A percentile compares a stretch with the other conserved stretches of the same genome.
phyloP scores from a whole-genome alignment of 1,139 yeast species.

The Blastobotrys buckinghamii region DNA sequence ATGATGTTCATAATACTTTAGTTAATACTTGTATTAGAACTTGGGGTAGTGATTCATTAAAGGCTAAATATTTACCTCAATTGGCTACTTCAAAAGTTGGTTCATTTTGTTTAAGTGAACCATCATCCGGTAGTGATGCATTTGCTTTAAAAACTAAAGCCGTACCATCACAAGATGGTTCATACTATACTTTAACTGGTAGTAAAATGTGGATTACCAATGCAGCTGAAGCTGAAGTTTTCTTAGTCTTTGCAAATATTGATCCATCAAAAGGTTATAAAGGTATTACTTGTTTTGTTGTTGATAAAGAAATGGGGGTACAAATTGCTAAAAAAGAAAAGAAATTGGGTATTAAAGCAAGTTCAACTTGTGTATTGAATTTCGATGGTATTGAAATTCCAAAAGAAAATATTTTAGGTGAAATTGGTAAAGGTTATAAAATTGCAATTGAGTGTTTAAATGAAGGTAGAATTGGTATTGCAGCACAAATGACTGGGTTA shows the following conservation, averaged over 20 bases:
- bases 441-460: conserved; percentile 41
- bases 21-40: conserved; percentile 39
- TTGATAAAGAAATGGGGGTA: conserved; percentile 38
- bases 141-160: conserved; percentile 39
- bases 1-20: conserved; percentile 42
- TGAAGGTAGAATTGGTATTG: conserved; percentile 44
- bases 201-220: conserved; percentile 44
- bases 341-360: conserved; percentile 41
- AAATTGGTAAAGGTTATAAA: conserved; percentile 42
- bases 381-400: conserved; percentile 41
- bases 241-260: conserved; percentile 38
- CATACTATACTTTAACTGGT: conserved; percentile 35
- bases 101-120: conserved; percentile 39
- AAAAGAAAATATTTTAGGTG: conserved; percentile 39
- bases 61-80: conserved; percentile 37
- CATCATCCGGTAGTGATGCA: conserved; percentile 43
- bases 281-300: conserved; percentile 43
- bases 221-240: conserved; percentile 41
- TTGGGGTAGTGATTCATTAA: conserved; percentile 35
- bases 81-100: conserved; percentile 37
- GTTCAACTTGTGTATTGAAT: conserved; percentile 40
- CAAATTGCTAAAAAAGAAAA: conserved; percentile 41
- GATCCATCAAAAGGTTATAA: conserved; percentile 41
- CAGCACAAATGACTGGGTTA: conserved; percentile 42
- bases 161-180: conserved; percentile 33